phyloP scores from a whole-genome alignment of 1,139 yeast species.

The Zygosaccharomyces pseudobailii region DNA sequence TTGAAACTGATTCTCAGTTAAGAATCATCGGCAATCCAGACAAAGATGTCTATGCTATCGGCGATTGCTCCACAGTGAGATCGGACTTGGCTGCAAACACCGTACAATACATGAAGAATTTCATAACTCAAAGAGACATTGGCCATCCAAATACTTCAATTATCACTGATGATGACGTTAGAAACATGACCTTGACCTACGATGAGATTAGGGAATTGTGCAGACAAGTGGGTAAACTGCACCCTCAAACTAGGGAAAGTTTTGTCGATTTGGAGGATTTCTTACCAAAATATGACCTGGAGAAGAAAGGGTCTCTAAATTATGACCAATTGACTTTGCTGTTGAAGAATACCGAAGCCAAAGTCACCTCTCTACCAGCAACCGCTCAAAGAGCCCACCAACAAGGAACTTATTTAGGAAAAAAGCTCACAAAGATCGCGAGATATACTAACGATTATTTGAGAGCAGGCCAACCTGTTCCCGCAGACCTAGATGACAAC shows the following conservation, averaged over 20 bases:
- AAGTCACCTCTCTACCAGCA: constrained; percentile 60
- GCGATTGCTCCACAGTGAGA: constrained; percentile 61
- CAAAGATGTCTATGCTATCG: constrained; percentile 63
- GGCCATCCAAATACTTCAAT: constrained; percentile 31
- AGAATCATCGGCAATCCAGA: constrained; percentile 57
- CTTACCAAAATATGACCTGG: constrained; percentile 46
- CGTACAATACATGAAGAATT: constrained; percentile 42
- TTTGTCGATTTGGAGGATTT: constrained; percentile 46
- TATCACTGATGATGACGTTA: constrained; percentile 42
- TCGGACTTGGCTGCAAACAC: constrained; percentile 53
- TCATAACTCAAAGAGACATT: constrained; percentile 40
- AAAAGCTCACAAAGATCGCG: constrained; percentile 48
- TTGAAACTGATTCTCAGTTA: constrained; percentile 62
- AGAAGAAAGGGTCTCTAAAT: constrained; percentile 44
- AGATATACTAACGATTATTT: constrained; percentile 36
- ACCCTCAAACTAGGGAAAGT: constrained; percentile 57
- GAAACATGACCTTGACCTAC: constrained; percentile 41
- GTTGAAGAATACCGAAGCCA: constrained; percentile 50
- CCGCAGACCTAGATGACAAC: constrained; percentile 40
- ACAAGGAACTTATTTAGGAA: constrained; percentile 58
- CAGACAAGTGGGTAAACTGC: constrained; percentile 42
- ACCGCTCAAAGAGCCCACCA: constrained; percentile 67
- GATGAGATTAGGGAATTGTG: constrained; percentile 45
- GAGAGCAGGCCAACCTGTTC: constrained; percentile 11
- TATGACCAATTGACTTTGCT: constrained; percentile 46